Base-by-base conservation (phyloP, 495 filamentous ascomycete species). In the Xylaria castorea region DNA sequence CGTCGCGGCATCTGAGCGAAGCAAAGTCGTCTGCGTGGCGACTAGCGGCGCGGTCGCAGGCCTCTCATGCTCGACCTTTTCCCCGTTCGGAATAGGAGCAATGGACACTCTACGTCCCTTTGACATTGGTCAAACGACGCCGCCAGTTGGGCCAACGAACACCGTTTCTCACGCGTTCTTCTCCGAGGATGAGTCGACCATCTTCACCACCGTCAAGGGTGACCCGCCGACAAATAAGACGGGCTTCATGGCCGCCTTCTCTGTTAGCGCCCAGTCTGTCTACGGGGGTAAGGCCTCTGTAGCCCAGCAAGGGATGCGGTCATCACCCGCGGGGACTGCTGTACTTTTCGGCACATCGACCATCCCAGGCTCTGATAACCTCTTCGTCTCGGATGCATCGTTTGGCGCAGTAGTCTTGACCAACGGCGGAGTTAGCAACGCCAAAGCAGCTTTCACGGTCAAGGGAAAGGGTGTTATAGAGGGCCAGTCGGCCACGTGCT, bases 191-290 rank as follows among this genome's bases (percentile, higher is more conserved):
- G 84, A 86, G 70, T 76, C 74, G 6, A 81, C 79, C 9, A 79
- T 91, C 14, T 75, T 87, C 48, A 85, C 87, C 9, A 88, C 84
- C 1, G 88, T 90, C 30, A 91, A 91, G 79, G 89, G 89, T 20
- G 79, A 88, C 68, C 83, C 85, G 0, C 74, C 75, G 0, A 75
- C 67, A 11, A 89, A 87, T 76, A 87, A 85, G 66, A 86, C 86
- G 0, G 88, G 88, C 2, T 90, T 87, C 71, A 62, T 91, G 22
- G 84, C 87, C 3, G 75, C 79, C 9, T 87, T 87, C 68, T 75
- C 84, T 5, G 80, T 90, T 20, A 68, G 75, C 22, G 53, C 78
- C 65, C 48, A 9, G 1, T 34, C 42, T 1, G 63, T 57, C 14
- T 50, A 51, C 18, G 32, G 32, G 27, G 38, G n/a, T 27, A 40